Conservation (phyloP, 768 basidiomycete species). For the Amanita rubescens region DNA sequence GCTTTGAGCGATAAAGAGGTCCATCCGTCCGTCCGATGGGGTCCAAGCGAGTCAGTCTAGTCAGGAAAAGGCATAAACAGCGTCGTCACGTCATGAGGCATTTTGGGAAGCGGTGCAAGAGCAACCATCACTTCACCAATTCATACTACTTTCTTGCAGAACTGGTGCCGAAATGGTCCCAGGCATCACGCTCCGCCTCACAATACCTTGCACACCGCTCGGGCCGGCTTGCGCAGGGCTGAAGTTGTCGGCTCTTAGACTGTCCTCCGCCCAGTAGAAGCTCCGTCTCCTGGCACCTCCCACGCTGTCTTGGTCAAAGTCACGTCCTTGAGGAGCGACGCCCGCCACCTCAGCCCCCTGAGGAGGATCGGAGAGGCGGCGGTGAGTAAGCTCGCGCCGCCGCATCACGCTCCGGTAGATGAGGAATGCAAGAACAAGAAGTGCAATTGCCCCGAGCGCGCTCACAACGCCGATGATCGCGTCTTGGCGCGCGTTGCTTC, state of each 20-base stretch:
- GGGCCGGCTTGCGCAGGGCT: constrained; percentile 8
- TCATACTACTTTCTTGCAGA: constrained; percentile 76
- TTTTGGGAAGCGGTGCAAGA: not conserved
- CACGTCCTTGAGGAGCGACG: constrained; percentile 54
- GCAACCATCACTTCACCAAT: constrained; percentile 63
- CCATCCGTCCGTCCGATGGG: not conserved
- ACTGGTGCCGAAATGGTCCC: constrained; percentile 68
- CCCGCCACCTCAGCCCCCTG: constrained; percentile 17
- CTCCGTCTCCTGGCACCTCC: constrained; percentile 67
- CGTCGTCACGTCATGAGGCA: not conserved
- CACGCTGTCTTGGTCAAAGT: constrained; percentile 67
- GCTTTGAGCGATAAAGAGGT: not conserved
- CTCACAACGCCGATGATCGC: constrained; percentile 90
- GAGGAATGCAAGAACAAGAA: constrained; percentile 68
- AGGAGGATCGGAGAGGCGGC: constrained; percentile 57
- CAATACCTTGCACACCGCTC: constrained; percentile 29
- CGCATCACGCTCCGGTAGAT: constrained; percentile 61
- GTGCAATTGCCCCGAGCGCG: constrained; percentile 70
- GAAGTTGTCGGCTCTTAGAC: constrained; percentile 39
- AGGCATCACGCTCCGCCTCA: constrained; percentile 49
- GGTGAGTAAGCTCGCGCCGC: constrained; percentile 62
- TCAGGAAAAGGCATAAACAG: not conserved
- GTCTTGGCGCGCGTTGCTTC: constrained; percentile 48
- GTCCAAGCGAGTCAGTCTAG: not conserved
- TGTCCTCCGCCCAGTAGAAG: constrained; percentile 87